Percentiles rank a stretch among this genome's conserved stretches.
Conservation (phyloP, 345 rosid genomes). For the Pugionium cornutum region DNA sequence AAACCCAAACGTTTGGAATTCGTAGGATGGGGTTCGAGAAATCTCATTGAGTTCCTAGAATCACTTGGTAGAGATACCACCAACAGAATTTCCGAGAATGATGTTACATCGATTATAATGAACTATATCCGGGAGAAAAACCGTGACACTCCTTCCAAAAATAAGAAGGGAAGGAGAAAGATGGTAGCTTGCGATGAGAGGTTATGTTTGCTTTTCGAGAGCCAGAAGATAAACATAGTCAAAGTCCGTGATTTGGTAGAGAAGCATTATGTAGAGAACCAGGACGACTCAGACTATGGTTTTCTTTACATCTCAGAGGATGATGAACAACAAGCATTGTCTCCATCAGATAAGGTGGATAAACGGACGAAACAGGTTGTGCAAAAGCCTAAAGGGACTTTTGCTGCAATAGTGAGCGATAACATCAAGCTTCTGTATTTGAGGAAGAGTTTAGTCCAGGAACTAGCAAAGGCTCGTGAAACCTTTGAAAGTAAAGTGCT, state of each 20-base stretch:
- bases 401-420: slow-evolving; percentile 63
- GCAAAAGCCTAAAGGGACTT: slow-evolving; percentile 45
- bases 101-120: slow-evolving; percentile 46
- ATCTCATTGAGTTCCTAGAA: slow-evolving; percentile 60
- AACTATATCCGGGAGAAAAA: slow-evolving; percentile 47
- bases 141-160: slow-evolving; percentile 44
- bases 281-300: slow-evolving; percentile 46
- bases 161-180: slow-evolving; percentile 40
- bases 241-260: slow-evolving; percentile 63
- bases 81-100: slow-evolving; percentile 48
- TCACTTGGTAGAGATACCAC: slow-evolving; percentile 54
- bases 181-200: slow-evolving; percentile 54
- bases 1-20: slow-evolving; percentile 50
- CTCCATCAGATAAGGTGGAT: slow-evolving; percentile 30
- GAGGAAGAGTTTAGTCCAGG: slow-evolving; percentile 61
- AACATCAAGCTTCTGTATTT: slow-evolving; percentile 69
- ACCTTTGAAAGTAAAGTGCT: slow-evolving; percentile 56
- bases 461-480: slow-evolving; percentile 53
- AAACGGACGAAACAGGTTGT: slow-evolving; percentile 33
- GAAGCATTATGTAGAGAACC: slow-evolving; percentile 65
- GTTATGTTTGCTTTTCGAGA: slow-evolving; percentile 58
- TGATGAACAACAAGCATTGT: slow-evolving; percentile 39
- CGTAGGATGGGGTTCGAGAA: slow-evolving; percentile 76
- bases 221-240: slow-evolving; percentile 42
- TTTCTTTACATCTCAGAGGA: slow-evolving; percentile 41